Base-by-base conservation (phyloP, 345 rosid genomes). In the Brassica rapa region DNA sequence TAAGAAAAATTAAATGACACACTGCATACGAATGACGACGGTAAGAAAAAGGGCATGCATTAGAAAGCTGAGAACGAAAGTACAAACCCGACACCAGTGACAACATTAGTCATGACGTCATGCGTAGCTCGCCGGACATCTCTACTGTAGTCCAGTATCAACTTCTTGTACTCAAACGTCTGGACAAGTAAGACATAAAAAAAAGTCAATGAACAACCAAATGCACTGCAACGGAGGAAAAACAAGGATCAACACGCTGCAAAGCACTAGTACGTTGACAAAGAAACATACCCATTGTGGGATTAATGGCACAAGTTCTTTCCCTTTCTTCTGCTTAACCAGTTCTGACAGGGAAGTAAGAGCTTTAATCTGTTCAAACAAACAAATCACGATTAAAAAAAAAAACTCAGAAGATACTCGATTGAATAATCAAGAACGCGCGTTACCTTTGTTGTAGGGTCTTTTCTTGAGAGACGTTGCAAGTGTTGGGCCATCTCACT, bases 91-190 rank as follows among this genome's bases (percentile, higher is more conserved):
- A 90, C 86, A 70, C 88, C 80, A 70, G 80, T 78, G 72, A 91
- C 95, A 81, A 94, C 83, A 82, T 78, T 85, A 77, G 85, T 84
- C 98, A 93, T 94, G 72, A 91, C 83, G 27, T 91, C 98, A 79
- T 91, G 89, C 3, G 97, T 91, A 80, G 92, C 94, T 71, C 93
- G 96, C 65, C 98, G 96, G 83, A 94, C 98, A 68, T 94, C 98
- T 84, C 97, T 90, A 70, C 83, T 94, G 66, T 91, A 94, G 80
- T 94, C 98, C 83, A 94, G 64, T 83, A 94, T 77, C 81, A 94
- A 78, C 88, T 86, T 91, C 86, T 89, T 92, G 90, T 92, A 92
- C 81, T 92, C 94, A 80, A 92, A 94, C 24, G 86, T 90, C 98
- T 94, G 81, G 30, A 83, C 14, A 69, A 51, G 29, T 8, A 59